phyloP scores from a whole-genome alignment of 805 yeast species.

The Metschnikowia dekortorum region DNA sequence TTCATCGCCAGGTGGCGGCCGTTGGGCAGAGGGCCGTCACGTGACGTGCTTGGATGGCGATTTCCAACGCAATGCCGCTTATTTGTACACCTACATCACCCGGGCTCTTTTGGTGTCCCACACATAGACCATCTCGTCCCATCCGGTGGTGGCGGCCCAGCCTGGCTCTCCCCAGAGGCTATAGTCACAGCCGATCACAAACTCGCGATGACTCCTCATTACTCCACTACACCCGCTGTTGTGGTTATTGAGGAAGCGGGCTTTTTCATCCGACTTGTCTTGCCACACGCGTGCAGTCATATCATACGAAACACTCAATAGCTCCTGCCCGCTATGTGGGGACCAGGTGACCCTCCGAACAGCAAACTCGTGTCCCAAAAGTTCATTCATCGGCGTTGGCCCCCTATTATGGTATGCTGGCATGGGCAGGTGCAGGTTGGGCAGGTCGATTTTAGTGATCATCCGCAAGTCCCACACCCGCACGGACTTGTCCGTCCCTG shows the following conservation, averaged over 20 bases:
- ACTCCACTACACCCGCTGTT: conserved; percentile 53
- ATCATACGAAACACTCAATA: conserved; percentile 81
- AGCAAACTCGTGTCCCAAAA: conserved; percentile 86
- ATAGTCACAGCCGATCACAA: conserved; percentile 92
- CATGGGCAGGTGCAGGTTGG: conserved; percentile 31
- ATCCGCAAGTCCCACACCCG: conserved; percentile 86
- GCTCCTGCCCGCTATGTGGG: conserved; percentile 71
- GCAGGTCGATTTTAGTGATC: conserved; percentile 42
- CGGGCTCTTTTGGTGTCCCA: conserved; percentile 63
- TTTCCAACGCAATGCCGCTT: not conserved
- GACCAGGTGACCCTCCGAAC: conserved; percentile 82
- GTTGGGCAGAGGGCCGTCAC: not conserved
- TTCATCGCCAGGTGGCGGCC: not conserved
- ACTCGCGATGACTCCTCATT: conserved; percentile 75
- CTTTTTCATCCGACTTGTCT: conserved; percentile 60
- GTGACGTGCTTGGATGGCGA: not conserved
- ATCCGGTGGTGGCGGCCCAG: conserved; percentile 90
- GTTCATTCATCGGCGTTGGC: conserved; percentile 69
- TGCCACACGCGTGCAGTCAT: conserved; percentile 89
- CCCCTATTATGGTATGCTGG: conserved; percentile 45
- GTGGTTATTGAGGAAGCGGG: conserved; percentile 36
- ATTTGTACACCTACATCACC: not conserved
- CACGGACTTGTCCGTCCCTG: conserved; percentile 85
- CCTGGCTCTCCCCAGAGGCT: conserved; percentile 96
- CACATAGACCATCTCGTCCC: conserved; percentile 92